Evolutionary conservation across 1,284 basidiomycete genomes (phyloP).

Genomic region (Trichosporon sp.): DNA sequence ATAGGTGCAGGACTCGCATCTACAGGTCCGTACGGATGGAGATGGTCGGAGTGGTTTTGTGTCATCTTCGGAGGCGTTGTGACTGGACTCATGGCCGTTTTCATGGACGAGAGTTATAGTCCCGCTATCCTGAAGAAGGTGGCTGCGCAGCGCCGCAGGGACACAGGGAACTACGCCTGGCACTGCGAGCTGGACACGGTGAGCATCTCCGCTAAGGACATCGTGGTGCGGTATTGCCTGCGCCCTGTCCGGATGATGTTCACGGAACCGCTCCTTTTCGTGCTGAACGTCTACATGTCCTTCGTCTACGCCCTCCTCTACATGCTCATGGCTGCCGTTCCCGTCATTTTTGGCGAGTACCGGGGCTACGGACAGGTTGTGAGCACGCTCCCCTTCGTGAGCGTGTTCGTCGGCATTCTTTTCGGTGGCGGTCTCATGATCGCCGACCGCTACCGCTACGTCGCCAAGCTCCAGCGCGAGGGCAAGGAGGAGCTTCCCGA

Average conservation of each 20-base stretch:
- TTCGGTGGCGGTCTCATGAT: constrained; percentile 33
- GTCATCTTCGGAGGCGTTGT: constrained; percentile 29
- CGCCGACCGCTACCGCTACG: constrained; percentile 34
- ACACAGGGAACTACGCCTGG: constrained; percentile 32
- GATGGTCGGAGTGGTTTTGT: constrained; percentile 39
- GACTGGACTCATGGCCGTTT: constrained; percentile 26
- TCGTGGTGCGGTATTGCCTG: constrained; percentile 32
- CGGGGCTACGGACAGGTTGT: constrained; percentile 27
- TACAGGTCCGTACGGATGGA: constrained; percentile 30
- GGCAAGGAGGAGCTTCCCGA: constrained; percentile 29
- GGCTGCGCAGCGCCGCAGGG: constrained; percentile 26
- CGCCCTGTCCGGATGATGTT: constrained; percentile 35
- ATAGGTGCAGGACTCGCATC: constrained; percentile 31
- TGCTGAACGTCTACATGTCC: constrained; percentile 36
- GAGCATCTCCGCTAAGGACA: constrained; percentile 29
- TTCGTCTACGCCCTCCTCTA: constrained; percentile 39
- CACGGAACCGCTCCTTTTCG: constrained; percentile 37
- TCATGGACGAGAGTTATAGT: constrained; percentile 34
- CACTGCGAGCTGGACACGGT: constrained; percentile 34
- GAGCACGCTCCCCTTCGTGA: constrained; percentile 27
- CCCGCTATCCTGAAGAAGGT: constrained; percentile 32
- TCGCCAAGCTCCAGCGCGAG: constrained; percentile 9
- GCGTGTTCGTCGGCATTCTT: constrained; percentile 35
- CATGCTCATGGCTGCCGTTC: constrained; percentile 38
- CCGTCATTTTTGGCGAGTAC: constrained; percentile 36